These are phyloP conservation scores for Parietichytrium sp. DNA, from an alignment of 108 stramenopile species.

Conservation along the genomic window DNA sequence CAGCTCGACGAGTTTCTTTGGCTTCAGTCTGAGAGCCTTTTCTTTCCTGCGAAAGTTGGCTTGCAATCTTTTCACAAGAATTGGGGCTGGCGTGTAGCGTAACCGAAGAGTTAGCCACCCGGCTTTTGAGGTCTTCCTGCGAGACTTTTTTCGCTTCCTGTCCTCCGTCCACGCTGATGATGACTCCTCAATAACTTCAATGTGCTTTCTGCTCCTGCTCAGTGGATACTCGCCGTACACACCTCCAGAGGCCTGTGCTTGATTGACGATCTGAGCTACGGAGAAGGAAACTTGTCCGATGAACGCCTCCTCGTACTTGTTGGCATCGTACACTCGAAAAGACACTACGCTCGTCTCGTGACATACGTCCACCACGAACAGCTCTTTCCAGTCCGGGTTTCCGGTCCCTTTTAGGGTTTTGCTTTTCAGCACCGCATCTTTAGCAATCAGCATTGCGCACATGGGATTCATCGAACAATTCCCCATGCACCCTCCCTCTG, in stretches of 20 bases:
- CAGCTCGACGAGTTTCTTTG: neutral
- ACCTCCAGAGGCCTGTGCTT: neutral
- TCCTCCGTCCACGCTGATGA: neutral
- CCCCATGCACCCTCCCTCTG: neutral
- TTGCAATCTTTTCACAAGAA: neutral
- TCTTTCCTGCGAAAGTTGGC: neutral
- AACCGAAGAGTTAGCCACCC: constrained; percentile 17
- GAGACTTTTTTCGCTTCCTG: neutral
- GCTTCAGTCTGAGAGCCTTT: neutral
- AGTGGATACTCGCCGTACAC: constrained; percentile 9
- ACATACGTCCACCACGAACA: neutral
- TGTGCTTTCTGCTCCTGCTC: neutral
- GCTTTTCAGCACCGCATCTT: neutral
- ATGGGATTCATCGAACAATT: neutral
- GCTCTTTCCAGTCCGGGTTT: constrained; percentile 33
- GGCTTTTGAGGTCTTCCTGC: neutral
- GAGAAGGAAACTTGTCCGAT: constrained; percentile 13
- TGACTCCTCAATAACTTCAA: constrained; percentile 9
- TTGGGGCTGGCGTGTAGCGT: constrained; percentile 28
- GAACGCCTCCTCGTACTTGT: neutral
- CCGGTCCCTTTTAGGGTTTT: neutral
- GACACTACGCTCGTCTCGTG: constrained; percentile 6
- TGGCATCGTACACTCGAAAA: constrained; percentile 8
- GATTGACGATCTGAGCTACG: constrained; percentile 4
- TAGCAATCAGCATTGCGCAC: neutral